Percentiles rank a stretch among this genome's conserved stretches.
These are phyloP conservation scores for Sicyos baderoa DNA, from an alignment of 306 rosid species.

Conservation along the genomic window DNA sequence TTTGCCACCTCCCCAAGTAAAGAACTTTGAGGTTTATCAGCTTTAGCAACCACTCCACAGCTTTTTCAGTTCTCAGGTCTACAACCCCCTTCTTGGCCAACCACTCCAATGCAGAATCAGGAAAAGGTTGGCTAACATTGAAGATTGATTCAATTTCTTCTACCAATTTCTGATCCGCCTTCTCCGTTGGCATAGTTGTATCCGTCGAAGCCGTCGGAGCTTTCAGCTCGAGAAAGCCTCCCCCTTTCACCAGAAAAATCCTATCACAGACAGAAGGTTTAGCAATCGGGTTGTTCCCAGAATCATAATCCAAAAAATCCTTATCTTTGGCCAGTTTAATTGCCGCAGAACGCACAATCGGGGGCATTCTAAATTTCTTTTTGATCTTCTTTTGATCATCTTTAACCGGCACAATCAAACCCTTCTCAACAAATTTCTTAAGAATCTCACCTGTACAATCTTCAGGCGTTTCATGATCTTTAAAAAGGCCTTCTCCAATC, in stretches of 20 bases:
- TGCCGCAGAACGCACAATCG: constrained; percentile 25
- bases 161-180: not conserved
- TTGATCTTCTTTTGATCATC: not conserved
- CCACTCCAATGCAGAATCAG: constrained; percentile 20
- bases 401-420: constrained; percentile 20
- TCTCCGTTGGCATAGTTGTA: not conserved
- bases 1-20: constrained; percentile 32
- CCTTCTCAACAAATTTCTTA: constrained; percentile 1
- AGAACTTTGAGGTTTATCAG: constrained; percentile 26
- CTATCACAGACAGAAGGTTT: not conserved
- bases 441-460: not conserved
- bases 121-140: constrained; percentile 28
- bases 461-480: not conserved
- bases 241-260: constrained; percentile 7
- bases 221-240: not conserved
- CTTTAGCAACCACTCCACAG: constrained; percentile 23
- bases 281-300: not conserved
- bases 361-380: constrained; percentile 19
- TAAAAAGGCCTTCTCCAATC: constrained; percentile 26
- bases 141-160: constrained; percentile 22
- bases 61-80: not conserved
- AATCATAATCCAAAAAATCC: constrained; percentile 14
- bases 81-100: not conserved
- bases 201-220: not conserved
- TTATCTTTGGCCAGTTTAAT: constrained; percentile 14